A percentile compares a stretch with the other conserved stretches of the same genome.
These are phyloP conservation scores for Solanum tarapatanum DNA, from an alignment of 257 asterid species.

Conservation along the genomic window DNA sequence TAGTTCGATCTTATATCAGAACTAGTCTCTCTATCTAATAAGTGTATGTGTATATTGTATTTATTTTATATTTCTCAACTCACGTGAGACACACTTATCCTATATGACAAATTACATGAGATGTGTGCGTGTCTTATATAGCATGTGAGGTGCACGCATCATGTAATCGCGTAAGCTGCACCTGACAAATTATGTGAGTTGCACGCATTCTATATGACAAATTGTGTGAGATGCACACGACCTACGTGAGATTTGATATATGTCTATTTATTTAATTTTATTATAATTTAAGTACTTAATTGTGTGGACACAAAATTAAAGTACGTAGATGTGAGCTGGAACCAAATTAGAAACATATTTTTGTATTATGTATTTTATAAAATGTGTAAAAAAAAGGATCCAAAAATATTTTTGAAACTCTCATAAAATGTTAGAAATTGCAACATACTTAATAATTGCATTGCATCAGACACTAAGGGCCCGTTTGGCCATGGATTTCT, in stretches of 20 bases:
- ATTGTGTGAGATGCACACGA: neutral
- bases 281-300: no score
- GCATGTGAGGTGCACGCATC: neutral
- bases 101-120: neutral
- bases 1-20: accelerated
- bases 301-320: no score
- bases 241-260: neutral
- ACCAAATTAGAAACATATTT: no score
- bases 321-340: no score
- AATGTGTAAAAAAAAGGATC: neutral
- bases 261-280: no score
- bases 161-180: neutral
- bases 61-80: neutral
- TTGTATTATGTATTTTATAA: no score
- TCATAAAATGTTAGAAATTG: no score
- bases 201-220: neutral
- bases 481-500: no score
- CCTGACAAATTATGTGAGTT: neutral
- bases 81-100: accelerated
- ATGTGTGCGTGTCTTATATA: accelerated
- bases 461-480: neutral
- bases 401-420: neutral
- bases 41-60: neutral
- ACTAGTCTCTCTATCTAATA: neutral
- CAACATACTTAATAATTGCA: no score